Evolutionary conservation across 1,139 yeast genomes (phyloP), one percentile per base, ranked within the genome.

Genomic region (Saccharomyces hybrid): DNA sequence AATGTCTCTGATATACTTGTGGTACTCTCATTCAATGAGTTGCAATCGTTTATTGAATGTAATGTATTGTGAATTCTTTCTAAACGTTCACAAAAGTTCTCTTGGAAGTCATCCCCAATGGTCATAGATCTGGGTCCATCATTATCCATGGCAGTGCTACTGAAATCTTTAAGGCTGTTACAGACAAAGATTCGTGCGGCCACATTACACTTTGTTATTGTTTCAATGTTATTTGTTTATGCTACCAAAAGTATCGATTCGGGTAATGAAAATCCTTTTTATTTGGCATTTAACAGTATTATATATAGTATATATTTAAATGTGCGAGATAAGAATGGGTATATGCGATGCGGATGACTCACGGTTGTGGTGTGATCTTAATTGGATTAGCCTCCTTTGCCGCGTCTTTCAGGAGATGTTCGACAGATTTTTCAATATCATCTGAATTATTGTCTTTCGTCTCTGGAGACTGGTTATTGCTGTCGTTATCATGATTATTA

Each of bases 341-440:
- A 38, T 38, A 38, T 38, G 44, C 44, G 44, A 38, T 38, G 26
- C 26, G 25, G 26, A 16, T 38, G 19, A 38, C 23, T 38, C 48
- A 27, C 13, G 48, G 48, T 28, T 16, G 44, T 19, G n/a, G 44
- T 9, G 58, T 48, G 9, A 60, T 41, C 47, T 60, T 60, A 2
- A 59, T 48, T 11, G 68, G 68, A 52, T 73, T 73, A 0, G 84
- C 83, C 55, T 79, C 82, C 14, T 52, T 52, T 14, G 52, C 54
- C 3, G 59, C 59, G 44, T 60, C 61, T 41, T 59, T 57, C 32
- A 59, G 46, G 23, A 60, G 58, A 11, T 58, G 58, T 48, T 61
- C 59, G 7, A 60, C 56, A 2, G 61, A 38, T n/a, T 54, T 55
- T 32, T 57, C 59, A 26, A 52, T 19, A 14, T 47, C 52, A 11